Evolutionary conservation across 352 stramenopile species (phyloP), one percentile per base, ranked within the genome.

Genomic region (Phytophthora citrophthora): DNA sequence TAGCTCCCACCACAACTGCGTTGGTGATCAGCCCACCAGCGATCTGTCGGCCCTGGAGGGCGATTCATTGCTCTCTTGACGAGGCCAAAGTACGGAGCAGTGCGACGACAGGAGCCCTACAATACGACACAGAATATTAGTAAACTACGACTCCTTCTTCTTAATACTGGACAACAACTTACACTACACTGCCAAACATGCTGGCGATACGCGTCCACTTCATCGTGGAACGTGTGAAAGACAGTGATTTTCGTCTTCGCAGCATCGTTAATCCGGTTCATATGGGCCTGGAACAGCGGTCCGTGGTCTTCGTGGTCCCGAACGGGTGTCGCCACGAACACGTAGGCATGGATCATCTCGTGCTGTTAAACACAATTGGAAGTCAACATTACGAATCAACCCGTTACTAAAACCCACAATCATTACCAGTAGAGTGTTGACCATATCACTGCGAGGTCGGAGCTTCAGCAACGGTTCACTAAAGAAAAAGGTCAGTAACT

Each of bases 291-390:
- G 52, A 95, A 96, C 2, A 91, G 48, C 1, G 87, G 76, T 7
- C 90, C 90, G 55, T 97, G 90, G 66, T 95, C 88, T 47, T 95
- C 86, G 31, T 91, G 88, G 63, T 96, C 90, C 10, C 83, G 78
- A 49, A 93, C 75, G 18, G 79, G 72, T 18, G 79, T 91, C 36
- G 73, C 89, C 23, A 96, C 80, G 43, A 97, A 97, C 41, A 96
- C 72, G 62, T 81, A 97, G 15, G 90, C 90, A 67, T 97, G 90
- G 54, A 97, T 95, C 88, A 96, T 96, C 59, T 97, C 90, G 56
- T 97, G 90, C 84, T 95, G 58, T 18, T 16, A 16, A 26, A 61
- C 8, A 54, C 13, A 47, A 47, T 47, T 18, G 16, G 12, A 13
- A 41, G 18, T 48, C 26, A 56, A 8, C 36, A 49, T 11, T n/a